Evolutionary conservation across 164 flowering plant genomes (phyloP), one percentile per base, ranked within the genome.

Genomic region (Chimonanthus praecox): DNA sequence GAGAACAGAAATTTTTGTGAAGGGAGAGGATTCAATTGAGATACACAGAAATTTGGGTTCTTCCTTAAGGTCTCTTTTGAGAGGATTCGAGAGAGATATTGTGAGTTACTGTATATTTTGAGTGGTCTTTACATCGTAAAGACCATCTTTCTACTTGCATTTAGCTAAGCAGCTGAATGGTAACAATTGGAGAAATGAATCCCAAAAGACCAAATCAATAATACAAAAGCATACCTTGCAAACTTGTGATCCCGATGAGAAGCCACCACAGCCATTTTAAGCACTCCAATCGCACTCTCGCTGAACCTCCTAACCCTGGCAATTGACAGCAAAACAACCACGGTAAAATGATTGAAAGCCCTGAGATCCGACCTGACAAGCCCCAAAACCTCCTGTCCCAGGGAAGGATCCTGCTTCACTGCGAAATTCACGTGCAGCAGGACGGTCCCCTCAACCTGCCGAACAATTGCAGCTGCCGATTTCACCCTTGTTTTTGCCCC

Each of bases 381-480:
- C 67, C 87, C 87, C 77, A 91, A 70, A 67, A 92, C 83, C 82
- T 89, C 95, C 71, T 88, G 89, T 16, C 87, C 97, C 70, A 94
- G 65, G 0, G 90, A 86, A 49, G 92, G 94, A 76, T 91, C 97
- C 85, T 91, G 98, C 85, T 90, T 94, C 85, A 89, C 98, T 0
- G 97, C 91, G 71, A 94, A 94, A 85, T 94, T 91, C 65, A 94
- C 82, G 80, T 90, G 98, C 43, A 94, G 87, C 84, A 94, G 79
- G 18, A 88, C 94, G 6, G 98, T 94, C 76, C 95, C 97, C 76
- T 94, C 95, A 43, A 94, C 91, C 81, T 94, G 97, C 81, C 87
- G 85, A 72, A 83, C 77, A 1, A 82, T 84, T 0, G 87, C 84
- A 10, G 78, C 51, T 54, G 73, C 75, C 50, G 50, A 76, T 51